Base-by-base conservation (phyloP, 495 filamentous ascomycete species). In the Penicillium ucsense region DNA sequence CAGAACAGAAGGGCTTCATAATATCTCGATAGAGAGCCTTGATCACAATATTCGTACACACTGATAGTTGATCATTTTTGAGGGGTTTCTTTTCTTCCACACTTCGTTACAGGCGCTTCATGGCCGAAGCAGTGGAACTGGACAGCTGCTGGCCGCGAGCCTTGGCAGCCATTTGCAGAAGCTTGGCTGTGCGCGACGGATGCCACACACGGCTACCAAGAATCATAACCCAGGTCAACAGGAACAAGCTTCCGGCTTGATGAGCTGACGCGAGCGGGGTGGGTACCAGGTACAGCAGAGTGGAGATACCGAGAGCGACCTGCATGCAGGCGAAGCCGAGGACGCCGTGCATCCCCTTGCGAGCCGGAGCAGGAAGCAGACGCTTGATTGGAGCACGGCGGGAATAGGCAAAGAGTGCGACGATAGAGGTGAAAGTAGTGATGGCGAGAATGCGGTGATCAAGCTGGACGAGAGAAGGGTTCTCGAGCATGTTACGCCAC, bases 401-500 rank as follows among this genome's bases (percentile, higher is more conserved):
- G 5, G 83, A 72, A 63, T 94, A 97, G 7, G 77, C 79, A 66
- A 83, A 89, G 8, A 97, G 72, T 2, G 78, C 76, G 38, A 90
- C 70, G 40, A 97, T 78, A 47, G 83, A 78, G 11, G 82, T 83
- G 68, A 96, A 94, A 6, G 94, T 95, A 3, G 85, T 88, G 44
- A 78, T 87, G 40, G 92, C 92, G 11, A 95, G 73, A 49, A 91
- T 84, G n/a, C 92, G 82, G 71, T 98, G 92, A 64, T 98, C 86
- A 28, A 98, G 78, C 64, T 98, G 92, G 7, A 95, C 92, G 6
- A 90, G 74, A 0, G 87, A 89, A 6, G 92, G 94, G 67, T 98
- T 98, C 72, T 96, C 92, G 8, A 95, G 82, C 78, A 88, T 82
- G 72, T 97, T 98, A 52, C 92, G 80, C 92, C 92, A 98, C 81